These are phyloP conservation scores for Boletellus emodensis DNA, from an alignment of 768 basidiomycete species.

Conservation along the genomic window DNA sequence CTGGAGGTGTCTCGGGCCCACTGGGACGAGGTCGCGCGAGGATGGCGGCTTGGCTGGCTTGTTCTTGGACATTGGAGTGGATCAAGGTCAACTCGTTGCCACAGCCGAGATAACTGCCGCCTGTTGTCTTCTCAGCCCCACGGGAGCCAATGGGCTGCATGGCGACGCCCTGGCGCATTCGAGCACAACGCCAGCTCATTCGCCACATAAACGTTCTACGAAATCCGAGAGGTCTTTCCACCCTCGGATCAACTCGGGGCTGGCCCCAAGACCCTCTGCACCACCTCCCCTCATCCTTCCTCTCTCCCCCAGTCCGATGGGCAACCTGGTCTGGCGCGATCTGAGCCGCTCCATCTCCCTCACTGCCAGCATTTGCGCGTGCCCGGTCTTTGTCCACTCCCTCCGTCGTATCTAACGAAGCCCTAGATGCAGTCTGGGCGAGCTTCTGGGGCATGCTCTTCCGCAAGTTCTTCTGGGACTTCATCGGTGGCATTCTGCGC, in stretches of 20 bases:
- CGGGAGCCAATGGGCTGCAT: no score
- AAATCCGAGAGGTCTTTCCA: no score
- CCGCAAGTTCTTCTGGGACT: conserved; percentile 97
- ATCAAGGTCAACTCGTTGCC: background rate
- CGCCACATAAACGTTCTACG: no score
- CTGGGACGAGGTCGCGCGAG: conserved; percentile 46
- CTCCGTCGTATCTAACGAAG: conserved; percentile 7
- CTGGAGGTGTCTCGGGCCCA: conserved; percentile 53
- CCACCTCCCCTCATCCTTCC: background rate
- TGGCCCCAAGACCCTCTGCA: conserved; percentile 21
- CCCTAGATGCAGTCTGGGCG: conserved; percentile 73
- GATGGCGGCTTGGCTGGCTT: conserved; percentile 16
- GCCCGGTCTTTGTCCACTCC: background rate
- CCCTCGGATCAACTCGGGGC: background rate
- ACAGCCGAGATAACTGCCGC: background rate
- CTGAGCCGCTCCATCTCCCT: conserved; percentile 67
- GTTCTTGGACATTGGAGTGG: conserved; percentile 31
- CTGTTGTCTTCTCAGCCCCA: no score
- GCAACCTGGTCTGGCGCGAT: conserved; percentile 78
- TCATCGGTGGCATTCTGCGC: conserved; percentile 75
- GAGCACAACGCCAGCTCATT: no score
- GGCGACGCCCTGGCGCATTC: no score
- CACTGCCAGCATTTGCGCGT: conserved; percentile 71
- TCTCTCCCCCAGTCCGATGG: conserved; percentile 45
- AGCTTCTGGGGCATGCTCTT: conserved; percentile 76